Evolutionary conservation across 2,329 filamentous ascomycete genomes (phyloP).

Genomic region (Microdochium nivale): DNA sequence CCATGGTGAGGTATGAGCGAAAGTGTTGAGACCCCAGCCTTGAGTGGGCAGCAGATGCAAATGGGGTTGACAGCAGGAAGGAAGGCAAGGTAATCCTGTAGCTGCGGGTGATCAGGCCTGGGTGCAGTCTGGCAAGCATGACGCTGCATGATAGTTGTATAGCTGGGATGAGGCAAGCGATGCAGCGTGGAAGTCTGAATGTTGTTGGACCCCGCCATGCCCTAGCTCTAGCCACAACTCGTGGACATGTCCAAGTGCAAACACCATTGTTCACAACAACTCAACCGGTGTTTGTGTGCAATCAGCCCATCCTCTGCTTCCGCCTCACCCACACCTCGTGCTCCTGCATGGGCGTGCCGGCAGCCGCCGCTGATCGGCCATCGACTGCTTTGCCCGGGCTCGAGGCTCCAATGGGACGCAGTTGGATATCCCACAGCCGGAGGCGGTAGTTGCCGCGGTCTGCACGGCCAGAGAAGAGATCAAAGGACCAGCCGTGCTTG

Average conservation of each 20-base stretch:
- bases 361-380: neutral
- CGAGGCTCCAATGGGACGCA: constrained; percentile 27
- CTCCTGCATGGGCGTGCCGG: constrained; percentile 1
- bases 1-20: constrained; percentile 8
- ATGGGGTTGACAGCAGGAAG: neutral
- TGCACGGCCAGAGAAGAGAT: constrained; percentile 51
- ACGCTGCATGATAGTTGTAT: neutral
- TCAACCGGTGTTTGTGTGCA: too few species aligned
- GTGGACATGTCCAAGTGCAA: too few species aligned
- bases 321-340: constrained; percentile 20
- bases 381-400: neutral
- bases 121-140: neutral
- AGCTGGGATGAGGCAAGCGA: too few species aligned
- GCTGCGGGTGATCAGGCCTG: neutral
- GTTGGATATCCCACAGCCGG: constrained; percentile 54
- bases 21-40: too few species aligned
- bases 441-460: constrained; percentile 56
- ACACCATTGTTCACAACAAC: too few species aligned
- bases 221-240: too few species aligned
- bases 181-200: too few species aligned
- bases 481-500: constrained; percentile 65
- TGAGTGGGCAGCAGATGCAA: neutral
- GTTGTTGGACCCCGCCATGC: too few species aligned
- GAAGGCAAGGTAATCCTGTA: neutral
- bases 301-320: constrained; percentile 21